A percentile compares a stretch with the other conserved stretches of the same genome.
These are phyloP conservation scores for Mikania micrantha DNA, from an alignment of 129 eudicot genomes.

Conservation along the genomic window DNA sequence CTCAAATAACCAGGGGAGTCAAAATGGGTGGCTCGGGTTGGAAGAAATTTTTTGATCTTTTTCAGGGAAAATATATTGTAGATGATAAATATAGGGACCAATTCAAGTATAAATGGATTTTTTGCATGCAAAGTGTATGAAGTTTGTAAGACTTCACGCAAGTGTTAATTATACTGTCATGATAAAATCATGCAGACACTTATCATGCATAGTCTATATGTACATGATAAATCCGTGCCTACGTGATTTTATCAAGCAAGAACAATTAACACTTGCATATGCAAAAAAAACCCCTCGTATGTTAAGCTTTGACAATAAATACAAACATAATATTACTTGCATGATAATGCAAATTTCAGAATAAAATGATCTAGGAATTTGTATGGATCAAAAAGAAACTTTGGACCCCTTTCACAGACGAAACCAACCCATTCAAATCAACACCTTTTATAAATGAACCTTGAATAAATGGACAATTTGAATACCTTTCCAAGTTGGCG, in stretches of 20 bases:
- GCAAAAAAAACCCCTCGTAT: too few species aligned
- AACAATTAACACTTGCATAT: too few species aligned
- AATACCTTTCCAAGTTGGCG: slow-evolving; percentile 69
- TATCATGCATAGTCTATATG: too few species aligned
- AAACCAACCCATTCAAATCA: not conserved
- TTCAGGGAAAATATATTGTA: not conserved
- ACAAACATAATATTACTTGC: not conserved
- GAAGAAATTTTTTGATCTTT: not conserved
- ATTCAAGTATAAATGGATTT: too few species aligned
- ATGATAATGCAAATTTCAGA: not conserved
- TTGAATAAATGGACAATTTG: not conserved
- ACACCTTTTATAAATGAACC: not conserved
- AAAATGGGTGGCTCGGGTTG: not conserved
- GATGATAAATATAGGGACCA: not conserved
- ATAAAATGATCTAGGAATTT: not conserved
- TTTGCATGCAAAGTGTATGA: too few species aligned
- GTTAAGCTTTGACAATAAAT: too few species aligned
- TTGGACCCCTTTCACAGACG: not conserved
- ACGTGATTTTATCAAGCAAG: too few species aligned
- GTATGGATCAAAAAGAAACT: not conserved
- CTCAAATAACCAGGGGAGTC: not conserved
- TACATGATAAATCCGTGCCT: too few species aligned
- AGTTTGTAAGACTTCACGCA: too few species aligned
- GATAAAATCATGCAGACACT: too few species aligned
- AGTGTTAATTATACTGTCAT: too few species aligned